Base-by-base conservation (phyloP, 495 filamentous ascomycete genomes). In the Penicillium bovifimosum region DNA sequence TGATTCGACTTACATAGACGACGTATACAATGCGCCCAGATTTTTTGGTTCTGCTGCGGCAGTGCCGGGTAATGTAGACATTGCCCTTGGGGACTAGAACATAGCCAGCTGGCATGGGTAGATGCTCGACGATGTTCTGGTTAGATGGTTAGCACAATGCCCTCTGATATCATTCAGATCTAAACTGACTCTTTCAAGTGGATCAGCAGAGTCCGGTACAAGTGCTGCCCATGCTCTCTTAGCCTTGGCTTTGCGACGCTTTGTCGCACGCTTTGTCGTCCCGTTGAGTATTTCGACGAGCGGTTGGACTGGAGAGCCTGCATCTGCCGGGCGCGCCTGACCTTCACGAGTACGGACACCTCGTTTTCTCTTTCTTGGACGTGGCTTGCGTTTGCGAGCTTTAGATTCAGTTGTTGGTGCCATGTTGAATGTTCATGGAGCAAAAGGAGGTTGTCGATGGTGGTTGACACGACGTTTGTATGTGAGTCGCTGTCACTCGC, bases 31-130 rank as follows among this genome's bases (percentile, higher is more conserved):
- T 47, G 34, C 60, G 62, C 16, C 59, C 50, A 9, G 68, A 65
- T 33, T 75, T 66, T 50, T 75, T 74, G 13, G 76, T 78, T 26
- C 70, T 65, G 31, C 53, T 61, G n/a, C 73, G 72, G 46, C 75
- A 78, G 49, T 77, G 60, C 4, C 73, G 62, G 16, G 77, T 81
- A 18, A 79, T 67, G 58, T 80, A 80, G 17, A 71, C 65, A 54
- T 75, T 64, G 9, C 77, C 78, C 53, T 71, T 76, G n/a, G 68
- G 71, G 29, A 80, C 76, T 53, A 79, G 78, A 11, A 68, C 56
- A 60, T 80, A 80, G 9, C 60, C 67, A 11, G 59, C 47, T 16
- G 64, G 65, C 47, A 67, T 47, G 3, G 61, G 58, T 2, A 54
- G 44, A 20, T 18, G 36, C 20, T 61, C 46, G 26, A 64, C 54